phyloP scores from a whole-genome alignment of 176 grass and related monocot species.

The Avena atlantica region DNA sequence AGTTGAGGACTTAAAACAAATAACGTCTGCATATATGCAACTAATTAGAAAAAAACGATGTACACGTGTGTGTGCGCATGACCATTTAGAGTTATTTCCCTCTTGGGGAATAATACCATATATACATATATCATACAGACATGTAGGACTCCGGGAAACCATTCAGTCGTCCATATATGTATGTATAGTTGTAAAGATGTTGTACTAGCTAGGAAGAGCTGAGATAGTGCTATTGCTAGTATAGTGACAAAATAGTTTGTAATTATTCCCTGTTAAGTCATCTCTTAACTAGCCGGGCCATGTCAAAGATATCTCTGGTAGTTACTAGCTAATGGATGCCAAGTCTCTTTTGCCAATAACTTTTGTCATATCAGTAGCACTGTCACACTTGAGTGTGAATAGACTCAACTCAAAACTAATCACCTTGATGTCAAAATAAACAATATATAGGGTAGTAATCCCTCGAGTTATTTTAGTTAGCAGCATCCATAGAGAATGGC shows the following conservation, averaged over 20 bases:
- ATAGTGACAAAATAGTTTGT: neutral
- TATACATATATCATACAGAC: neutral
- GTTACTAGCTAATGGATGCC: conserved; percentile 29
- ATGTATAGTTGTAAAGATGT: neutral
- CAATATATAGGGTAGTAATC: neutral
- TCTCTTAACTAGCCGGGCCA: conserved; percentile 14
- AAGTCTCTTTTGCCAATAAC: conserved; percentile 28
- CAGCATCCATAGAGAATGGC: neutral
- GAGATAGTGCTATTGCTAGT: neutral
- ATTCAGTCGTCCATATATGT: conserved; percentile 16
- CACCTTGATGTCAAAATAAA: conserved; percentile 2
- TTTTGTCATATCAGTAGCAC: conserved; percentile 35
- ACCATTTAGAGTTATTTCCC: neutral
- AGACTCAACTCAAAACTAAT: conserved; percentile 27
- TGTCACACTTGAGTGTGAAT: conserved; percentile 30
- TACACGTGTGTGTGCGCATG: neutral
- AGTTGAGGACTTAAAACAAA: neutral
- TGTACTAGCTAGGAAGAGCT: conserved; percentile 30
- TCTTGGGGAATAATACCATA: conserved; percentile 26
- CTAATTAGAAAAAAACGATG: neutral
- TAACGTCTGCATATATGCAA: neutral
- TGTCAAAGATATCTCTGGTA: conserved; percentile 33
- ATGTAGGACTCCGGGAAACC: conserved; percentile 3
- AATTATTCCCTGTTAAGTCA: conserved; percentile 18
- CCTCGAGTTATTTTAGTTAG: neutral